Evolutionary conservation across 768 basidiomycete species (phyloP), one percentile per base, ranked within the genome.

Genomic region (Macrolepiota fuliginosa): DNA sequence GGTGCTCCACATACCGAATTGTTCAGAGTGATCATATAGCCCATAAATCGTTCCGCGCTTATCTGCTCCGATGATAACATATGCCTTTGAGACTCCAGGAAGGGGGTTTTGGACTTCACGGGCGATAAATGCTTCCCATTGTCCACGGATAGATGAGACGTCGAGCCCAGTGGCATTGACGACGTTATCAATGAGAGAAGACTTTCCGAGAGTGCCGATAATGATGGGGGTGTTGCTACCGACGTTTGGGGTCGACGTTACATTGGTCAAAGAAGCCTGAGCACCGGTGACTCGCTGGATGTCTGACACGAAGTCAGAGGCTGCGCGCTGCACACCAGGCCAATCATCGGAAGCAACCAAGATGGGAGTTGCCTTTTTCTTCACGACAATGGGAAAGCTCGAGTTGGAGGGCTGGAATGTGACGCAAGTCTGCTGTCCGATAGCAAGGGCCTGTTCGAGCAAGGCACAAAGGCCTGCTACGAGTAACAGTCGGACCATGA

Each of bases 21-120:
- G 87, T 68, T 90, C 87, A 10, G 84, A 85, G 59, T 86, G 82
- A 67, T 88, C 86, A 67, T 89, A 89, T 36, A 90, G 66, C 2
- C 80, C 85, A 66, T 79, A 89, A 36, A 90, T 86, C 0, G 86
- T 85, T 9, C 88, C 89, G 46, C 89, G 76, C 70, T 88, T 86
- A 70, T 90, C 89, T 1, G 85, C 77, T 11, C 89, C 89, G 63
- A 87, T 79, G 54, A 91, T 82, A 42, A 90, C 83, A 71, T 89
- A 86, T 32, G 85, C 89, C 56, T 79, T 80, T 25, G 76, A 71
- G 22, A 89, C 77, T 3, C 84, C 86, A 45, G 84, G 81, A 2
- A 87, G 71, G 4, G 86, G 85, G 61, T 84, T 82, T 46, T 76
- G 71, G 5, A 87, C 83, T 47, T 82, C 79, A 54, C 73, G 73